Conservation (phyloP, 257 asterid species). For the Solanum infundibuliforme region DNA sequence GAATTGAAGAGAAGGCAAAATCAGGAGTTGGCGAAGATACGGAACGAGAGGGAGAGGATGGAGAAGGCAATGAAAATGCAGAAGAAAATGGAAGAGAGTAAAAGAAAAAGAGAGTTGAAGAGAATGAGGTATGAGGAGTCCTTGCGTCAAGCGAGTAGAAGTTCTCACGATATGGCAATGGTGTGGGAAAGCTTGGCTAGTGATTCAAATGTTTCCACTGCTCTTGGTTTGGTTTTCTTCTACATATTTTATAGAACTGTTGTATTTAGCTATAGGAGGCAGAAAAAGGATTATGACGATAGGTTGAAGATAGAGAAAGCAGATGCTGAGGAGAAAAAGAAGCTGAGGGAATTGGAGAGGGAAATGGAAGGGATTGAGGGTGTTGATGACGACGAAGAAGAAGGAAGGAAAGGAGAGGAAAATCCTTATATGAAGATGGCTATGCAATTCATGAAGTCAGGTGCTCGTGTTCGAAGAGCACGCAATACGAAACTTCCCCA, state of each 20-base stretch:
- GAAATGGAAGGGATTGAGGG: slow-evolving; percentile 56
- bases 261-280: slow-evolving; percentile 72
- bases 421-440: slow-evolving; percentile 70
- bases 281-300: slow-evolving; percentile 91
- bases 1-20: slow-evolving; percentile 21
- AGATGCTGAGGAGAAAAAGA: slow-evolving; percentile 89
- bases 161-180: slow-evolving; percentile 34
- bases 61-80: slow-evolving; percentile 49
- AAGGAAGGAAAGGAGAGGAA: slow-evolving; percentile 54
- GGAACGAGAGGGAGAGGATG: slow-evolving; percentile 41
- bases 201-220: slow-evolving; percentile 55
- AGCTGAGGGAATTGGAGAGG: slow-evolving; percentile 72
- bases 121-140: slow-evolving; percentile 35
- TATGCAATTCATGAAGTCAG: slow-evolving; percentile 79
- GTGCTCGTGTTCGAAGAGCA: slow-evolving; percentile 86
- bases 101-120: slow-evolving; percentile 51
- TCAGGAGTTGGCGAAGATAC: slow-evolving; percentile 36
- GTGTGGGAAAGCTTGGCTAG: slow-evolving; percentile 65
- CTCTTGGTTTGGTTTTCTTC: slow-evolving; percentile 73
- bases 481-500: slow-evolving; percentile 59
- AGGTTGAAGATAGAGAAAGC: slow-evolving; percentile 85
- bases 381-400: slow-evolving; percentile 56
- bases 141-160: slow-evolving; percentile 35
- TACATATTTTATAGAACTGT: slow-evolving; percentile 65
- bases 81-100: slow-evolving; percentile 65